A percentile compares a stretch with the other conserved stretches of the same genome.
phyloP scores from a whole-genome alignment of 441 rosid species.

The Corymbia calophylla region DNA sequence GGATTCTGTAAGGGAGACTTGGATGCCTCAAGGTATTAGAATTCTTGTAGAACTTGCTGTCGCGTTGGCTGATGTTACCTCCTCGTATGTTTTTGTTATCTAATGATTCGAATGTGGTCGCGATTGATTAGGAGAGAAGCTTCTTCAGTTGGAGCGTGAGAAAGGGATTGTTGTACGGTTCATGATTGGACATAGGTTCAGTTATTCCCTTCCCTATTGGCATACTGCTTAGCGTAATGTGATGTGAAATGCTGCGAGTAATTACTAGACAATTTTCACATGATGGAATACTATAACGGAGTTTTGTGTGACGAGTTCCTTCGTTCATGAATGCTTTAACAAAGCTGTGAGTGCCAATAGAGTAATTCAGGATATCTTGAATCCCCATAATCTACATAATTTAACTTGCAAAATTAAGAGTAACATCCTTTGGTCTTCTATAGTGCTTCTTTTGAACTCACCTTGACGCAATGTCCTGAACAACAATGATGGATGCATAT shows the following conservation, averaged over 20 bases:
- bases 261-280: background rate
- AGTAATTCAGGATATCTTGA: background rate
- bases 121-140: slow-evolving; percentile 57
- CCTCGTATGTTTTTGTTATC: background rate
- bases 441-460: background rate
- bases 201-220: background rate
- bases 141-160: slow-evolving; percentile 66
- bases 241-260: background rate
- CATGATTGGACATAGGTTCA: slow-evolving; percentile 98
- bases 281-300: background rate
- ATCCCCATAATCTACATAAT: background rate
- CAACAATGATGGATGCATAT: background rate
- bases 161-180: slow-evolving; percentile 83
- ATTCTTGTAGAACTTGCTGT: background rate
- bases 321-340: background rate
- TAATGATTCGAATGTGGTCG: background rate
- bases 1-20: slow-evolving; percentile 86
- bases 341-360: background rate
- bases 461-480: background rate
- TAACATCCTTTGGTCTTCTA: background rate
- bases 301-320: background rate
- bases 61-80: background rate
- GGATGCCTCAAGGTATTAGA: slow-evolving; percentile 93
- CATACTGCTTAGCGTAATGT: background rate
- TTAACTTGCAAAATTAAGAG: background rate